Percentiles rank a stretch among this genome's conserved stretches.
These are phyloP conservation scores for Eremochloa ophiuroides DNA, from an alignment of 176 grass and related monocot genomes.

Conservation along the genomic window DNA sequence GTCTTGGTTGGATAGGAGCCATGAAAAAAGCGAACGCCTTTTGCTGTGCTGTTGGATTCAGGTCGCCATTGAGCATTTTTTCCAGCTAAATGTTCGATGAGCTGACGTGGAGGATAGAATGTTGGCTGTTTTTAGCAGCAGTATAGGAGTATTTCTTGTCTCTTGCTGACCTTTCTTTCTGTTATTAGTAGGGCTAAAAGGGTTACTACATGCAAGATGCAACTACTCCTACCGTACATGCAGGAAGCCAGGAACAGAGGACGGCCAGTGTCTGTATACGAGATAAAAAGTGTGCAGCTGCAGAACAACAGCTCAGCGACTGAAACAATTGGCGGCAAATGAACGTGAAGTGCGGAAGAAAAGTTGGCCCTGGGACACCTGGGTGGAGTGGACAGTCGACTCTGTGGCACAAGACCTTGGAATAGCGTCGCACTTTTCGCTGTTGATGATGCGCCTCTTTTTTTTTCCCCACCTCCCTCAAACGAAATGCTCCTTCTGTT, in stretches of 20 bases:
- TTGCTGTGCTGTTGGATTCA: constrained; percentile 7
- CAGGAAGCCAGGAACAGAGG: too few species aligned
- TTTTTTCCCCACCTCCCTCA: too few species aligned
- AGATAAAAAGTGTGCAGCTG: neutral
- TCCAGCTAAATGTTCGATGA: neutral
- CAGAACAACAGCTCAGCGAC: neutral
- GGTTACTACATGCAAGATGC: neutral
- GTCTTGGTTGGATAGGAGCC: constrained; percentile 16
- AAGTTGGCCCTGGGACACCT: too few species aligned
- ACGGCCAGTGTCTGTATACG: too few species aligned
- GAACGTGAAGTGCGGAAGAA: neutral
- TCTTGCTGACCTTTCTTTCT: neutral
- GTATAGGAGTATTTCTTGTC: neutral
- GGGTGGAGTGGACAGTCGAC: too few species aligned
- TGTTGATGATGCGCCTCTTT: neutral
- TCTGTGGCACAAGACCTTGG: neutral
- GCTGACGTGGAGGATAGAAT: neutral
- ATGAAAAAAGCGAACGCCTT: constrained; percentile 26
- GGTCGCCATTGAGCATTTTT: neutral
- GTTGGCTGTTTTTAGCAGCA: neutral
- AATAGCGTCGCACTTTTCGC: neutral
- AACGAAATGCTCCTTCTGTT: neutral
- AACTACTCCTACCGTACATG: too few species aligned
- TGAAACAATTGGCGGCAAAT: neutral
- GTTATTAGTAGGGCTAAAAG: neutral